Percentiles rank a stretch among this genome's conserved stretches.
Evolutionary conservation across 768 basidiomycete species (phyloP).

Genomic region (Hypsizygus marmoreus): DNA sequence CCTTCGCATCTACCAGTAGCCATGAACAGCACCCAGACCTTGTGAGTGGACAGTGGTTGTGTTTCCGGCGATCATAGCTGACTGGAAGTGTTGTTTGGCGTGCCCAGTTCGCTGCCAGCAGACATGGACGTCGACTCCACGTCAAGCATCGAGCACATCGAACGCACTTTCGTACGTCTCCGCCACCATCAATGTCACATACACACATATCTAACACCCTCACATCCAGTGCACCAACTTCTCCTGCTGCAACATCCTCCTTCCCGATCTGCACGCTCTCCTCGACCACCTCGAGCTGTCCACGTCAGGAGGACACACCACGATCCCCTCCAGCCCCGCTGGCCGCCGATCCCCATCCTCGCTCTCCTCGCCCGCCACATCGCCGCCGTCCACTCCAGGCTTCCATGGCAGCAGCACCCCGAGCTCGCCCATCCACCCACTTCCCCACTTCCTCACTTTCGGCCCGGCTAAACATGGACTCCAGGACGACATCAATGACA

Average conservation of each 20-base stretch:
- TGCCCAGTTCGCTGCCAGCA: not conserved
- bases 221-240: constrained; percentile 33
- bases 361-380: constrained; percentile 5
- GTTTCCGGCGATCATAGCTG: not conserved
- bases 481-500: no score
- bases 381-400: constrained; percentile 9
- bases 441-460: not conserved
- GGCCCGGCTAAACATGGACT: no score
- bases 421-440: not conserved
- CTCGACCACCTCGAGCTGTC: constrained; percentile 44
- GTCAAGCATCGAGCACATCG: constrained; percentile 15
- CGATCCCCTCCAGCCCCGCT: not conserved
- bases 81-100: not conserved
- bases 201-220: not conserved
- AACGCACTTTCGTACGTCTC: constrained; percentile 21
- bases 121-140: constrained; percentile 8
- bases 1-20: not conserved
- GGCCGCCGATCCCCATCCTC: constrained; percentile 17
- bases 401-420: constrained; percentile 4
- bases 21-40: constrained; percentile 9
- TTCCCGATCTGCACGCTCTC: constrained; percentile 46
- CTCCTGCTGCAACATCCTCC: constrained; percentile 43
- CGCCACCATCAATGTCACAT: not conserved
- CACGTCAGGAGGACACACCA: not conserved
- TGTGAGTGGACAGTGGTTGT: constrained; percentile 2